Conservation (phyloP, 176 grass and related monocot genomes). For the Alloteropsis semialata region DNA sequence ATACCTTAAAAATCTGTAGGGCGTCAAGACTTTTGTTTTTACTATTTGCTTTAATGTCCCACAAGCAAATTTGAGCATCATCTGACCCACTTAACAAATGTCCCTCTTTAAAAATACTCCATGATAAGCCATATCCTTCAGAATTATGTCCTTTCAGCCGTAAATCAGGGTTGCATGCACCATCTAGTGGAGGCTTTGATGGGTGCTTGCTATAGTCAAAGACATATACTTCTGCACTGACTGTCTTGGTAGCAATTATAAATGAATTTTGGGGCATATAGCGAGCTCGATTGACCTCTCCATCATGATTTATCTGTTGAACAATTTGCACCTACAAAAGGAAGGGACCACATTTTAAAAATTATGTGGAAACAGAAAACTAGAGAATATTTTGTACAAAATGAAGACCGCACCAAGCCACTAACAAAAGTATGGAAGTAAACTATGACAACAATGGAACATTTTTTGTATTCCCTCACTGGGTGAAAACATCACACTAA, state of each 20-base stretch:
- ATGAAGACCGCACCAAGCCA: neutral
- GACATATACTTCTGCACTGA: slow-evolving; percentile 95
- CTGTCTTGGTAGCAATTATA: slow-evolving; percentile 97
- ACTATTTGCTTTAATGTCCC: slow-evolving; percentile 79
- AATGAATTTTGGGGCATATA: slow-evolving; percentile 99
- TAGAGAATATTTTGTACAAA: neutral
- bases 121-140: slow-evolving; percentile 98
- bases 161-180: slow-evolving; percentile 92
- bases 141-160: slow-evolving; percentile 86
- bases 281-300: slow-evolving; percentile 90
- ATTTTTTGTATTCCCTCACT: no score
- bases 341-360: neutral
- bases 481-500: no score
- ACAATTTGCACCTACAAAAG: slow-evolving; percentile 90
- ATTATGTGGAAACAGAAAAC: neutral
- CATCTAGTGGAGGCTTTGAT: slow-evolving; percentile 90
- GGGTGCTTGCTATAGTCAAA: slow-evolving; percentile 99
- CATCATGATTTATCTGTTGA: slow-evolving; percentile 99
- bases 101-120: slow-evolving; percentile 93
- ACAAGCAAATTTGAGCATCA: slow-evolving; percentile 93
- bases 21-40: slow-evolving; percentile 90
- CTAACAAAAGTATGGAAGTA: neutral
- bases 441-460: neutral
- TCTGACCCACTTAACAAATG: slow-evolving; percentile 98
- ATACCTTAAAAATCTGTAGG: slow-evolving; percentile 89